Conservation (phyloP, 192 early-diverging fungal genomes). For the Umbelopsis sp. region DNA sequence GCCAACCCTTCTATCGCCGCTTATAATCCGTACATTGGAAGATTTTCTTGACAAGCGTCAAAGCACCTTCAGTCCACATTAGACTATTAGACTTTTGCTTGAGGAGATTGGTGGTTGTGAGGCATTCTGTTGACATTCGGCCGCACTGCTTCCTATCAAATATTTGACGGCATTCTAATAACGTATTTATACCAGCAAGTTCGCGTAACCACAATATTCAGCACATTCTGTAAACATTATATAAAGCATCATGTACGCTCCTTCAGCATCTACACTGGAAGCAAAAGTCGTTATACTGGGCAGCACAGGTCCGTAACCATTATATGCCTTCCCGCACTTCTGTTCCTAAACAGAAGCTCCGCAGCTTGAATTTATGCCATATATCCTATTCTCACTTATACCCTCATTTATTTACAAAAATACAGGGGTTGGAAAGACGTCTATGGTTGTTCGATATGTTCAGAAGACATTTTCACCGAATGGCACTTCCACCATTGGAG, state of each 20-base stretch:
- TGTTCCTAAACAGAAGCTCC: slow-evolving; percentile 1
- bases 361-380: background rate
- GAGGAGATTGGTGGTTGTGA: slow-evolving; percentile 3
- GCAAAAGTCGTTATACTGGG: slow-evolving; percentile 78
- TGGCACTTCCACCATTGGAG: slow-evolving; percentile 76
- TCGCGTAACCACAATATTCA: slow-evolving; percentile 12
- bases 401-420: background rate
- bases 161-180: slow-evolving; percentile 15
- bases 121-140: slow-evolving; percentile 2
- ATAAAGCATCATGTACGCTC: slow-evolving; percentile 10
- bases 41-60: slow-evolving; percentile 8
- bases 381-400: background rate
- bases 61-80: background rate
- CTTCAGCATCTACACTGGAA: slow-evolving; percentile 54
- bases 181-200: slow-evolving; percentile 2
- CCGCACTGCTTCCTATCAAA: background rate
- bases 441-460: slow-evolving; percentile 73
- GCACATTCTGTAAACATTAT: slow-evolving; percentile 4
- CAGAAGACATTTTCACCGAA: slow-evolving; percentile 76
- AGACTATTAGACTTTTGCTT: slow-evolving; percentile 5
- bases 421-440: slow-evolving; percentile 84
- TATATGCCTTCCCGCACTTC: background rate
- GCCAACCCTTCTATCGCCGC: slow-evolving; percentile 1
- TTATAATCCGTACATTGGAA: background rate
- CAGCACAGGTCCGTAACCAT: slow-evolving; percentile 59